phyloP scores from a whole-genome alignment of 441 rosid species.

The Erodium texanum region DNA sequence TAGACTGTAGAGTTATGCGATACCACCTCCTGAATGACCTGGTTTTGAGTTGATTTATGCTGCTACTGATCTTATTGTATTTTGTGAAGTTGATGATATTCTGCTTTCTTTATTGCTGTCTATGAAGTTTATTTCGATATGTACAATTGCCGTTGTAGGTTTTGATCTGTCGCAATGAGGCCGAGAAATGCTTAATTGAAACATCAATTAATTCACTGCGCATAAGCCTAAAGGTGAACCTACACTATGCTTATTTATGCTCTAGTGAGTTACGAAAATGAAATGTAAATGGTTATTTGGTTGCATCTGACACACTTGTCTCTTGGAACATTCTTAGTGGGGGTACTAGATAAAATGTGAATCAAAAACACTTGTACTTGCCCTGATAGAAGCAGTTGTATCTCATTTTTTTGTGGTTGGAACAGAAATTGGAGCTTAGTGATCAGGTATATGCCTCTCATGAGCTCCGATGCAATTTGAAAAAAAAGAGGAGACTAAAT shows the following conservation, averaged over 20 bases:
- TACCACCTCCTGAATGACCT: background rate
- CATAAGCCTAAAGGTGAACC: conserved; percentile 81
- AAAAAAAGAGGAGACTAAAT: background rate
- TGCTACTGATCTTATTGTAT: background rate
- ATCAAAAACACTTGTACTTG: background rate
- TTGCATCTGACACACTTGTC: background rate
- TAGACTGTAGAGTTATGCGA: background rate
- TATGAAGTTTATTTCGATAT: background rate
- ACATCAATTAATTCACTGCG: conserved; percentile 90
- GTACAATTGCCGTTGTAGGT: conserved; percentile 37
- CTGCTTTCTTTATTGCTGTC: conserved; percentile 5
- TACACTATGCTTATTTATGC: conserved; percentile 13
- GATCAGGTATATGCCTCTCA: conserved; percentile 1
- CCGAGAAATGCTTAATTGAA: conserved; percentile 91
- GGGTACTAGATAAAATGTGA: background rate
- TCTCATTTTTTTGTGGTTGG: background rate
- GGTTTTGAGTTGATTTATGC: background rate
- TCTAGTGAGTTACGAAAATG: background rate
- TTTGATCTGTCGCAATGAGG: conserved; percentile 88
- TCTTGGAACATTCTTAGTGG: background rate
- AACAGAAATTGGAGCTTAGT: background rate
- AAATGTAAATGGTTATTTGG: background rate
- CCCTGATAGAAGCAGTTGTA: background rate
- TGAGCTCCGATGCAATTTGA: background rate
- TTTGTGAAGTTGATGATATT: background rate